Evolutionary conservation across 1,284 basidiomycete genomes (phyloP), one percentile per base, ranked within the genome.

Genomic region (Irpex sp.): DNA sequence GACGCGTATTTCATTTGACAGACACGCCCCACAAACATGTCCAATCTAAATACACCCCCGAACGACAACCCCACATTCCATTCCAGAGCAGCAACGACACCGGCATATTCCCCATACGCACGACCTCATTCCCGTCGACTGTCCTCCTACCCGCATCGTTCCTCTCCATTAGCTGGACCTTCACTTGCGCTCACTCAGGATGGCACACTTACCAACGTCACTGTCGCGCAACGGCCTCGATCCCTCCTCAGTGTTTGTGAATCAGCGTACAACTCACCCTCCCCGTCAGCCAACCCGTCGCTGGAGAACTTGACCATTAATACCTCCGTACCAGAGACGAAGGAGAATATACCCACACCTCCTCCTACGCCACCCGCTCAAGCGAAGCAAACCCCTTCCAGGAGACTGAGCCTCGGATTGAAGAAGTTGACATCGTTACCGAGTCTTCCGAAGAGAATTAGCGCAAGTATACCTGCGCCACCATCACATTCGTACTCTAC

Each of bases 101-200:
- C 54, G 36, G 54, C 11, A 36, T 31, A 9, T 11, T 31, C 54
- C 7, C 11, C 54, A 56, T 37, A 56, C 54, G 31, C 54, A 21
- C 54, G 54, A 11, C 54, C 54, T 9, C 31, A 31, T 13, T 31
- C 11, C 31, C 54, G 54, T 21, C 8, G 54, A 37, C 54, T 17
- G 1, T 13, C 19, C 1, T 56, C 54, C 1, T 36, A 56, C 9
- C 72, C 71, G 2, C 62, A 68, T 7, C 71, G 72, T 49, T 72
- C 72, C 4, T 74, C 73, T 17, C 73, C 73, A 0, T 69, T 74
- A 34, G 73, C 73, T 2, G 73, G 73, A 0, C 72, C 73, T 13
- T 70, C 70, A 4, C 66, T 74, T 52, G 72, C 70, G 1, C 63
- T 68, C 57, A 54, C 66, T 21, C 62, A 59, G 19, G 70, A 71